Conservation (phyloP, 108 stramenopile genomes). For the Skeletonema grethae region DNA sequence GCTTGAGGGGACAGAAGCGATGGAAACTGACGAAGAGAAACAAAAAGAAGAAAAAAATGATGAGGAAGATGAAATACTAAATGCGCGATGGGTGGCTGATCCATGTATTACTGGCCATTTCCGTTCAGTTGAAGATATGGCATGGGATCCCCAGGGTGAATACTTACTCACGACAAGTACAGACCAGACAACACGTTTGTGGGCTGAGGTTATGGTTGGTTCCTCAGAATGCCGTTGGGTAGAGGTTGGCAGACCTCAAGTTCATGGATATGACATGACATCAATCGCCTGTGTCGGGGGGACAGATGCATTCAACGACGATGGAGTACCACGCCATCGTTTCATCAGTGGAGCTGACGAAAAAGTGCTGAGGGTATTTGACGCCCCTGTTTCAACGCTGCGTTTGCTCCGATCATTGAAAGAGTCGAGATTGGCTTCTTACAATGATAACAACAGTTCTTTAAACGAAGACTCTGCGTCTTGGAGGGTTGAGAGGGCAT, state of each 20-base stretch:
- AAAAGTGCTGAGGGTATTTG: constrained; percentile 86
- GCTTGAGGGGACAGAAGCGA: constrained; percentile 14
- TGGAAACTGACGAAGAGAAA: constrained; percentile 23
- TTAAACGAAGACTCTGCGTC: constrained; percentile 19
- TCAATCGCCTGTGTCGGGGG: constrained; percentile 68
- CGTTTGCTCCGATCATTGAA: constrained; percentile 49
- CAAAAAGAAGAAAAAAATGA: constrained; percentile 4
- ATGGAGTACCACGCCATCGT: constrained; percentile 59
- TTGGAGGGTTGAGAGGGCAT: constrained; percentile 81
- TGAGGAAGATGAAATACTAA: constrained; percentile 43
- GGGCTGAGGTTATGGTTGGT: constrained; percentile 56
- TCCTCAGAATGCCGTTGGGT: constrained; percentile 52
- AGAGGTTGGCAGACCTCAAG: constrained; percentile 86
- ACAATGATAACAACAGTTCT: neutral
- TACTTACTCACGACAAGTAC: constrained; percentile 78
- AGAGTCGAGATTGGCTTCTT: constrained; percentile 4
- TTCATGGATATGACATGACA: constrained; percentile 87
- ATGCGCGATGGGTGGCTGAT: constrained; percentile 67
- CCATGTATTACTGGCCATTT: constrained; percentile 89
- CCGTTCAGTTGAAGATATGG: constrained; percentile 68
- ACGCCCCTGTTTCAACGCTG: constrained; percentile 72
- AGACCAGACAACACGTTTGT: constrained; percentile 87
- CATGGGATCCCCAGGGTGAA: constrained; percentile 78
- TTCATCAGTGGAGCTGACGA: constrained; percentile 88
- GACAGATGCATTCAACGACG: neutral